Conservation (phyloP, 495 filamentous ascomycete species). For the Aspergillus haitiensis region DNA sequence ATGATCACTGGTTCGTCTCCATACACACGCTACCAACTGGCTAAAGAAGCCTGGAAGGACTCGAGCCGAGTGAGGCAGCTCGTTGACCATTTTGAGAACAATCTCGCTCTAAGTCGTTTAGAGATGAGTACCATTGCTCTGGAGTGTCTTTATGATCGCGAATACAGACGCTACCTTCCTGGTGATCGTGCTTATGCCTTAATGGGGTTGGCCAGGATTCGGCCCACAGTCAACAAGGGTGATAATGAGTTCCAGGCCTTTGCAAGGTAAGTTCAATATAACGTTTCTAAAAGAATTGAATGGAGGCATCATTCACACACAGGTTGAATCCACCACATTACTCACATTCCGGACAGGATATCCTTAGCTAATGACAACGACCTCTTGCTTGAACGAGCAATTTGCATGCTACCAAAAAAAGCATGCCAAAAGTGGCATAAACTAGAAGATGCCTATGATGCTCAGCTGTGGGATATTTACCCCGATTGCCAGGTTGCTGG, state of each 20-base stretch:
- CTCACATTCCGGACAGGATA: not conserved
- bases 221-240: not conserved
- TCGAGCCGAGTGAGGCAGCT: not conserved
- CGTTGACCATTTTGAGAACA: not conserved
- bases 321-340: no score
- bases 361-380: not conserved
- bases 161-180: not conserved
- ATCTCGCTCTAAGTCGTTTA: not conserved
- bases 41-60: not conserved
- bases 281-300: no score
- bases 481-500: not conserved
- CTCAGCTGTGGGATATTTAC: slow-evolving; percentile 4
- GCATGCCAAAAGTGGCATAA: slow-evolving; percentile 1
- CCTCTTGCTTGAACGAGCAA: not conserved
- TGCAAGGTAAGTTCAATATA: not conserved
- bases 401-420: not conserved
- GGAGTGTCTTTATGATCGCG: not conserved
- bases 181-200: not conserved
- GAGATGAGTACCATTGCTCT: slow-evolving; percentile 3
- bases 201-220: not conserved
- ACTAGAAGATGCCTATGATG: not conserved
- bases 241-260: slow-evolving; percentile 9
- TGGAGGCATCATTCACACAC: no score
- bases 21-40: not conserved
- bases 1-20: not conserved